These are phyloP conservation scores for Plasmodium ovale DNA, from an alignment of 169 alveolate species.

Conservation along the genomic window DNA sequence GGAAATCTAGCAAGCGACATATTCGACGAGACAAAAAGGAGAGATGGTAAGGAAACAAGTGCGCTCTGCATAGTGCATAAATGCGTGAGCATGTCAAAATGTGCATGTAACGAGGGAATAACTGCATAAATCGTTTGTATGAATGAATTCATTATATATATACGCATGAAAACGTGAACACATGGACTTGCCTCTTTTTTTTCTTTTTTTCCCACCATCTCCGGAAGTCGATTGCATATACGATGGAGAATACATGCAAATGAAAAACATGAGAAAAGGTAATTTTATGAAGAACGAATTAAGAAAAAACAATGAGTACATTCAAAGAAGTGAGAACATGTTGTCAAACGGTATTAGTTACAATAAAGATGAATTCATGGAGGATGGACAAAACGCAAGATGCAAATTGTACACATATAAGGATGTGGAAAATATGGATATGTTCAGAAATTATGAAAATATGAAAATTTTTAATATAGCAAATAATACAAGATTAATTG, in stretches of 20 bases:
- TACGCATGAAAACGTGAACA: too few species aligned
- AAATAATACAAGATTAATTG: constrained; percentile 3
- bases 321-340: constrained; percentile 8
- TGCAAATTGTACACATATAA: constrained; percentile 4
- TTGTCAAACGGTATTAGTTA: not conserved
- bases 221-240: not conserved
- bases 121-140: too few species aligned
- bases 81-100: too few species aligned
- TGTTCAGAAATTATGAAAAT: not conserved
- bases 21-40: not conserved
- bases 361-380: not conserved
- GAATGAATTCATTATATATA: too few species aligned
- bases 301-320: too few species aligned
- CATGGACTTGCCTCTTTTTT: not conserved
- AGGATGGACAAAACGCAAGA: not conserved
- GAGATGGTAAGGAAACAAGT: too few species aligned
- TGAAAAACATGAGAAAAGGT: not conserved
- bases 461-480: not conserved
- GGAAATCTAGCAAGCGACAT: not conserved
- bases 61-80: too few species aligned
- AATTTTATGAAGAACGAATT: not conserved
- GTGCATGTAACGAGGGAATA: too few species aligned
- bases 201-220: not conserved
- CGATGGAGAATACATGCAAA: not conserved
- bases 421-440: constrained; percentile 9